Conservation (phyloP, 2,329 filamentous ascomycete species). For the Colletotrichum agaves region DNA sequence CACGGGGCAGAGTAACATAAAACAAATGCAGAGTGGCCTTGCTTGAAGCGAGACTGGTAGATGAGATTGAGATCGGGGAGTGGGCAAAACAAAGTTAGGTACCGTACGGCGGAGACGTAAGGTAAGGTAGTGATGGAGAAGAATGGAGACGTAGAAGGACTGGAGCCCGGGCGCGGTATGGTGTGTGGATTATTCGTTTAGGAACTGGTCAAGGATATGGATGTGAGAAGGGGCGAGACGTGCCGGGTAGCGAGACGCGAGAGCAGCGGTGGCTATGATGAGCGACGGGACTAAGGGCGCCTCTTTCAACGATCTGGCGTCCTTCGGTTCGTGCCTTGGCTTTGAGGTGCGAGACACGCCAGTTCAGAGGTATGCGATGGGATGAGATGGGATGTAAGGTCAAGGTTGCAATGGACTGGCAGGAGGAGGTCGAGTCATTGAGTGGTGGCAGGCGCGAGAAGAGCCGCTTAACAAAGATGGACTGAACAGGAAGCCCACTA, state of each 20-base stretch:
- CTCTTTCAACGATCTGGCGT: conserved; percentile 18
- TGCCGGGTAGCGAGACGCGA: conserved; percentile 23
- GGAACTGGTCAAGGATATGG: background rate
- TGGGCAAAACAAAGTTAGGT: conserved; percentile 27
- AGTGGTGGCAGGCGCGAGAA: conserved; percentile 28
- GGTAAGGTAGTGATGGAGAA: background rate
- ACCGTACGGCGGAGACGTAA: conserved; percentile 1
- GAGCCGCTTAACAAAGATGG: conserved; percentile 34
- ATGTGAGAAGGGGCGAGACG: conserved; percentile 2
- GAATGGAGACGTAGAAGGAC: conserved; percentile 28
- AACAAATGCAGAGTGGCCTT: conserved; percentile 34
- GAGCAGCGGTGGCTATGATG: conserved; percentile 25
- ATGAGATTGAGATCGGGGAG: conserved; percentile 37
- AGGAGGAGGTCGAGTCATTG: conserved; percentile 34
- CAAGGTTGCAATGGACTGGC: conserved; percentile 29
- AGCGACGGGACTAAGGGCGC: conserved; percentile 22
- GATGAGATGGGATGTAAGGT: conserved; percentile 28
- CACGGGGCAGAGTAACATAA: conserved; percentile 38
- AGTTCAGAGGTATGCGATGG: conserved; percentile 4
- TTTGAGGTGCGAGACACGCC: conserved; percentile 16
- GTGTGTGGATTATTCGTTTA: conserved; percentile 12
- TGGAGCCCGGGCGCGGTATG: conserved; percentile 22
- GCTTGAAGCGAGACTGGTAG: conserved; percentile 24
- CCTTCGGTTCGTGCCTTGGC: conserved; percentile 20
- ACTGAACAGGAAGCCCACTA: conserved; percentile 34